Evolutionary conservation across 2,329 filamentous ascomycete species (phyloP).

Genomic region (Apiospora marii): DNA sequence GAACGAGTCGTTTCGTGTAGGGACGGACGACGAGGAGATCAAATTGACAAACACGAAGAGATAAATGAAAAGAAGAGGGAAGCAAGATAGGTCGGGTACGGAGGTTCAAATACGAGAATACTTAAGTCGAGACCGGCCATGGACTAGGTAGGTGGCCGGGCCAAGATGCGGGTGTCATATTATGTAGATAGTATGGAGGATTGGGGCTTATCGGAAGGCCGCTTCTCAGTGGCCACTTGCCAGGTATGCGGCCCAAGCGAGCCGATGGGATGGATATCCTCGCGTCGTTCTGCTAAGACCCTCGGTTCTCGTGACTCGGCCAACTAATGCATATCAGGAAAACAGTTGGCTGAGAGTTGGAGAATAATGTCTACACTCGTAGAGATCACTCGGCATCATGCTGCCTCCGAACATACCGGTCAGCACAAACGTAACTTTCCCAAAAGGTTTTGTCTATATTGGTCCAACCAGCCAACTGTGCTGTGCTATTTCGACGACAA

Average conservation of each 20-base stretch:
- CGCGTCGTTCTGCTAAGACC: background rate
- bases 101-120: background rate
- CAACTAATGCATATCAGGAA: background rate
- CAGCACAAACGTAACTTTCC: background rate
- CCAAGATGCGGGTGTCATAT: slow-evolving; percentile 10
- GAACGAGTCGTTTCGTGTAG: background rate
- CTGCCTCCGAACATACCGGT: background rate
- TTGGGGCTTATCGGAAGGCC: background rate
- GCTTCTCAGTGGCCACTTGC: background rate
- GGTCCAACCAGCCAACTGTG: too few relatives aligned
- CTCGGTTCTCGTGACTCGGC: background rate
- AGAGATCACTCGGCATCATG: background rate
- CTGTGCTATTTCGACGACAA: background rate
- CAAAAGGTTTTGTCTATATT: background rate
- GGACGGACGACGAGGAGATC: background rate
- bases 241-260: background rate
- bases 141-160: slow-evolving; percentile 3
- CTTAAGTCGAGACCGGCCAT: background rate
- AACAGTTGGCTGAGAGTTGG: background rate
- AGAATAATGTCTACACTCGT: background rate
- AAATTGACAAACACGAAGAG: too few relatives aligned
- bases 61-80: background rate
- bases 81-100: background rate
- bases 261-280: slow-evolving; percentile 12
- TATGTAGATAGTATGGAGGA: background rate